Evolutionary conservation across 192 early-diverging fungal species (phyloP).

Genomic region (Lobosporangium transversale): DNA sequence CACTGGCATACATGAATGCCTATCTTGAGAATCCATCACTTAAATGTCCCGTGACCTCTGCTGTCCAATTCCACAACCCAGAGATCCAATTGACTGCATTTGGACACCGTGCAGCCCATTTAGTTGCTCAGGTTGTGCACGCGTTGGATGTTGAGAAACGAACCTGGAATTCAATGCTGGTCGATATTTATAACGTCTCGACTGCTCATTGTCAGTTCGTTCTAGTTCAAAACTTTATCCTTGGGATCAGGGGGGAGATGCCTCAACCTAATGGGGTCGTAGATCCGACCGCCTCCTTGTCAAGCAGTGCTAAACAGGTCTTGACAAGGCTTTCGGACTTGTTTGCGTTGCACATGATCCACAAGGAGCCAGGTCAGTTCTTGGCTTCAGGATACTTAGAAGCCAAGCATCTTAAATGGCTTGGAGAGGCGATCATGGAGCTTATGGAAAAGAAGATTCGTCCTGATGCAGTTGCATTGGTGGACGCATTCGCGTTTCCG

Average conservation of each 20-base stretch:
- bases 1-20: constrained; percentile 54
- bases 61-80: constrained; percentile 41
- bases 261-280: constrained; percentile 39
- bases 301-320: constrained; percentile 47
- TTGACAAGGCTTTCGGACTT: constrained; percentile 57
- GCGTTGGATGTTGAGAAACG: constrained; percentile 68
- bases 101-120: constrained; percentile 72
- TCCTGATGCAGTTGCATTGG: constrained; percentile 78
- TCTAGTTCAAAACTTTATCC: constrained; percentile 76
- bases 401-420: constrained; percentile 50
- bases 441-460: constrained; percentile 68
- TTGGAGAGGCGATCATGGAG: constrained; percentile 61
- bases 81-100: constrained; percentile 72
- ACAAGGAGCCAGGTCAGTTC: constrained; percentile 74
- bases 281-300: constrained; percentile 32
- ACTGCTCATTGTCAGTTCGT: constrained; percentile 83
- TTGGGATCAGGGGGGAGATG: constrained; percentile 60
- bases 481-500: constrained; percentile 82
- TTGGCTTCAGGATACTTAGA: constrained; percentile 63
- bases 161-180: constrained; percentile 79
- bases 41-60: constrained; percentile 54
- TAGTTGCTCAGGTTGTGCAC: constrained; percentile 70
- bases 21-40: constrained; percentile 64
- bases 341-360: constrained; percentile 71
- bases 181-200: constrained; percentile 76